Conservation (phyloP, 495 filamentous ascomycete genomes). For the Neurospora sp. region DNA sequence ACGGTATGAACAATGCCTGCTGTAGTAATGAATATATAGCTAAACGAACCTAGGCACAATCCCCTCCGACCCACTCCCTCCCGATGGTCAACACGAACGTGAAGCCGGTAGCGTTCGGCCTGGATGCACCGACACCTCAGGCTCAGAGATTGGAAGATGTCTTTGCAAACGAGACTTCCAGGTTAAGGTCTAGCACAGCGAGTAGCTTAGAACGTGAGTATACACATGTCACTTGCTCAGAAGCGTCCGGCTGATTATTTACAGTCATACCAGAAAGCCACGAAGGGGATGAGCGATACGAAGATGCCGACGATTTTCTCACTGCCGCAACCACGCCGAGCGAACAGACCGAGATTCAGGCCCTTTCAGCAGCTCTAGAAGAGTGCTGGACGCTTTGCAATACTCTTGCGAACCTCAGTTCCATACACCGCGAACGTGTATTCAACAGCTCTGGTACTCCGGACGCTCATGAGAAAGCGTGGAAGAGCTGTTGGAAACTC, state of each 20-base stretch:
- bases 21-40: neutral
- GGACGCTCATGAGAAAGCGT: conserved; percentile 71
- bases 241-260: neutral
- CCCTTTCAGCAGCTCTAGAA: conserved; percentile 64
- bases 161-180: conserved; percentile 31
- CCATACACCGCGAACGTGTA: conserved; percentile 69
- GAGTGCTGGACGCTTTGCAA: conserved; percentile 96
- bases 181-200: conserved; percentile 37
- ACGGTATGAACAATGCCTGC: conserved; percentile 18
- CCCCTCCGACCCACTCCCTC: conserved; percentile 34
- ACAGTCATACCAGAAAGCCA: conserved; percentile 41
- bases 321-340: conserved; percentile 28
- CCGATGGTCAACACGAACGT: conserved; percentile 63
- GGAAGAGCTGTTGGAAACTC: conserved; percentile 86
- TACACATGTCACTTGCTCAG: neutral
- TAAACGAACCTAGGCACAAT: conserved; percentile 18
- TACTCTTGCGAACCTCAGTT: conserved; percentile 75
- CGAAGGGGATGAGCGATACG: conserved; percentile 31
- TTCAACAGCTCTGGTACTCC: conserved; percentile 60
- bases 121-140: conserved; percentile 66
- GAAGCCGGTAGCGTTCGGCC: conserved; percentile 48
- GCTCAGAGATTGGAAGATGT: conserved; percentile 70
- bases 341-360: conserved; percentile 54
- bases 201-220: conserved; percentile 66
- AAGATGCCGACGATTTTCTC: conserved; percentile 32